Percentiles rank a stretch among this genome's conserved stretches.
phyloP scores from a whole-genome alignment of 768 basidiomycete species.

The Russula compacta region DNA sequence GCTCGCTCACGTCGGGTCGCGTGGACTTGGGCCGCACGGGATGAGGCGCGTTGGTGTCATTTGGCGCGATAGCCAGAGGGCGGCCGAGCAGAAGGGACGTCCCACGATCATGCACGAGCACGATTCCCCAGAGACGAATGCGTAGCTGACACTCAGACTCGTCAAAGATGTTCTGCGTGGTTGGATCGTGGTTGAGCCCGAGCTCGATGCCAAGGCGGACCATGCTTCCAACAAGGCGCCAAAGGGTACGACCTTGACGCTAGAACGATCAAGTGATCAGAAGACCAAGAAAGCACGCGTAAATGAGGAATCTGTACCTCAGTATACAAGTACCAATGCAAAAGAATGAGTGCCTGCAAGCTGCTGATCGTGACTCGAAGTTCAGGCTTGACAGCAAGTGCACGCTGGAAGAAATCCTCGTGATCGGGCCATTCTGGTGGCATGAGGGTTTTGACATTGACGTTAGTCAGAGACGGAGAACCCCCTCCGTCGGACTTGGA shows the following conservation, averaged over 20 bases:
- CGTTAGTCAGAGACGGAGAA: conserved; percentile 23
- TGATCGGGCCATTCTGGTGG: conserved; percentile 67
- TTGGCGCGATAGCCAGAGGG: conserved; percentile 72
- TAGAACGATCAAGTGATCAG: conserved; percentile 26
- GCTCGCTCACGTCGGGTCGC: conserved; percentile 56
- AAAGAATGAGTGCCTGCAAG: conserved; percentile 71
- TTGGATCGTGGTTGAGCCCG: conserved; percentile 81
- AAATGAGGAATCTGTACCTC: conserved; percentile 40
- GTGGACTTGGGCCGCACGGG: conserved; percentile 43
- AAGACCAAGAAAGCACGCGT: conserved; percentile 2
- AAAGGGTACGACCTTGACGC: conserved; percentile 84
- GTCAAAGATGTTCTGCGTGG: conserved; percentile 54
- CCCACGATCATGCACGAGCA: conserved; percentile 80
- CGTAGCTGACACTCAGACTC: conserved; percentile 72
- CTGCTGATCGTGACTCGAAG: conserved; percentile 75
- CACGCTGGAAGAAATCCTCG: conserved; percentile 78
- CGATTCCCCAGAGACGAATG: conserved; percentile 77
- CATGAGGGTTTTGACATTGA: conserved; percentile 51
- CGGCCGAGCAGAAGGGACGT: conserved; percentile 83
- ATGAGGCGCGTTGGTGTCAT: conserved; percentile 74
- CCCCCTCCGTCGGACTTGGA: conserved; percentile 28
- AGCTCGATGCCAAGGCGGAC: conserved; percentile 77
- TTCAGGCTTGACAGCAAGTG: conserved; percentile 70
- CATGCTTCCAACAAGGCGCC: conserved; percentile 81
- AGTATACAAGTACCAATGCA: conserved; percentile 87